These are phyloP conservation scores for Trichophyton mentagrophytes DNA, from an alignment of 2,329 filamentous ascomycete genomes.

Conservation along the genomic window DNA sequence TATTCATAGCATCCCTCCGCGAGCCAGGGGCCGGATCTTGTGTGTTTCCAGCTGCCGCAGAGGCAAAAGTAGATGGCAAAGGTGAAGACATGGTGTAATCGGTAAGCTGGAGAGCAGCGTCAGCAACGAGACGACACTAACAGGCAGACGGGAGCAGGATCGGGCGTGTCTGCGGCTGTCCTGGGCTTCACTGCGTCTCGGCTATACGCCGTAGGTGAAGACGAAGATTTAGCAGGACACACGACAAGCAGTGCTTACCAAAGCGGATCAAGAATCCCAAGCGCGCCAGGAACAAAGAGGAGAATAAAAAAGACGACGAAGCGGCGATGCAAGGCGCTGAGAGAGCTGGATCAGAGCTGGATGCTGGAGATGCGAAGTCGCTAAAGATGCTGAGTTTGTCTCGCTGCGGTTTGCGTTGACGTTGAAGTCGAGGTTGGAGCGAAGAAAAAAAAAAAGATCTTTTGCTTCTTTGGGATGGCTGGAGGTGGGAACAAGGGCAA, in stretches of 20 bases:
- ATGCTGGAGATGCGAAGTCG: background rate
- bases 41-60: slow-evolving; percentile 65
- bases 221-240: slow-evolving; percentile 5
- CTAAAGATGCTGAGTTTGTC: background rate
- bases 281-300: background rate
- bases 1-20: slow-evolving; percentile 45
- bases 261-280: background rate
- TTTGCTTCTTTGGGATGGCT: background rate
- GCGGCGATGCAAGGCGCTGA: background rate
- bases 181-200: background rate
- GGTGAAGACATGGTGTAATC: slow-evolving; percentile 51
- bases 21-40: slow-evolving; percentile 47
- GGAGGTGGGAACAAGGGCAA: slow-evolving; percentile 3
- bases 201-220: background rate
- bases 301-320: background rate
- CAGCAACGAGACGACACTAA: slow-evolving; percentile 6
- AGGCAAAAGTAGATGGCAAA: slow-evolving; percentile 72
- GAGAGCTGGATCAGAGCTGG: background rate
- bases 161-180: background rate
- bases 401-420: background rate
- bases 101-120: slow-evolving; percentile 9
- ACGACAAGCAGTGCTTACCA: slow-evolving; percentile 6
- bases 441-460: background rate
- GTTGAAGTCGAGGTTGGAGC: background rate
- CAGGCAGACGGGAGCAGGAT: background rate